A percentile compares a stretch with the other conserved stretches of the same genome.
Conservation (phyloP, 805 yeast species). For the Tetrapisispora phaffii region DNA sequence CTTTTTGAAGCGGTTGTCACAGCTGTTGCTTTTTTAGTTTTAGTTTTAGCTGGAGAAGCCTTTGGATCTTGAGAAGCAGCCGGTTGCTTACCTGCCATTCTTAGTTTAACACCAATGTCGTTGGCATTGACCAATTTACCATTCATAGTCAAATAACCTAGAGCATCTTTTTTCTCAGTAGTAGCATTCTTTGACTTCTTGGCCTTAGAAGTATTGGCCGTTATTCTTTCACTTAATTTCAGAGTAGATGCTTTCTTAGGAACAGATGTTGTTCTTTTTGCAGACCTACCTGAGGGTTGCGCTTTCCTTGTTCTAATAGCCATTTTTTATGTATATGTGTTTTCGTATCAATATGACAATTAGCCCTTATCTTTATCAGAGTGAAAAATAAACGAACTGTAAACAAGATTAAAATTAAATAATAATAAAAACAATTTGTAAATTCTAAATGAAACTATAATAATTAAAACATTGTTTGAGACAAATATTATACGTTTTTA, state of each 20-base stretch:
- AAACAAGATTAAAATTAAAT: too few relatives aligned
- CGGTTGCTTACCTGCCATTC: constrained; percentile 11
- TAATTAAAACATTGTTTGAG: too few relatives aligned
- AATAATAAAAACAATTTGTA: too few relatives aligned
- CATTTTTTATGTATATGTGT: not conserved
- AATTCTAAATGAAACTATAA: too few relatives aligned
- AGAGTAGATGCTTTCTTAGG: not conserved
- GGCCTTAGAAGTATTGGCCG: not conserved
- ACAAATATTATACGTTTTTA: too few relatives aligned
- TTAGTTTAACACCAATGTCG: constrained; percentile 19
- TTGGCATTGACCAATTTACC: constrained; percentile 21
- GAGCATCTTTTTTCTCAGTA: not conserved
- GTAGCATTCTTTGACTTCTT: not conserved
- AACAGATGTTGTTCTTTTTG: not conserved
- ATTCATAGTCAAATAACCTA: constrained; percentile 19
- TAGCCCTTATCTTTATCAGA: too few relatives aligned
- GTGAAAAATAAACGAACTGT: too few relatives aligned
- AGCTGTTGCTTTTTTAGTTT: not conserved
- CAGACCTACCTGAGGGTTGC: not conserved
- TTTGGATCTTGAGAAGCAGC: not conserved
- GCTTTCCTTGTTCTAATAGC: not conserved
- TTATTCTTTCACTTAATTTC: not conserved
- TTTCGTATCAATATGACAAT: too few relatives aligned
- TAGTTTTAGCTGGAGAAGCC: not conserved
- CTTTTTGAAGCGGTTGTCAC: not conserved